phyloP scores from a whole-genome alignment of 306 rosid genomes.

The Cyamopsis tetragonoloba region DNA sequence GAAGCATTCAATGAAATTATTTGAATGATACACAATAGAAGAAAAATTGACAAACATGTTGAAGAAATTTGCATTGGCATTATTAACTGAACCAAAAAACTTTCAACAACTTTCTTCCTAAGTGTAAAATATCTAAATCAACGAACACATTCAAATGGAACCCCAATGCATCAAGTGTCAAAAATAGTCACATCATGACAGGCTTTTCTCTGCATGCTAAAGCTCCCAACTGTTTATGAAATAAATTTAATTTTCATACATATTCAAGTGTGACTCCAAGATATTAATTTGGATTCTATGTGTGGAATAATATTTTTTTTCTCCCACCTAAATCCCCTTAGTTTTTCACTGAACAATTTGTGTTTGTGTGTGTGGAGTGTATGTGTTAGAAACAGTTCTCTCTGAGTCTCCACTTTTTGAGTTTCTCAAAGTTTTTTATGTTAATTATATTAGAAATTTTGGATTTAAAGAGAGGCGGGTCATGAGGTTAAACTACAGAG shows the following conservation, averaged over 20 bases:
- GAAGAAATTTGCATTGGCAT: slow-evolving; percentile 5
- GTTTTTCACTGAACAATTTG: neutral
- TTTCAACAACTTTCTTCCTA: neutral
- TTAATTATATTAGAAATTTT: too few relatives aligned
- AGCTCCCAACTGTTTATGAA: too few relatives aligned
- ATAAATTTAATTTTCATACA: too few relatives aligned
- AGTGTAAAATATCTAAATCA: slow-evolving; percentile 9
- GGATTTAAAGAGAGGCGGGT: neutral
- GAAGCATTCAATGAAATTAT: neutral
- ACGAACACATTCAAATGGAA: slow-evolving; percentile 7
- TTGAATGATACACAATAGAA: neutral
- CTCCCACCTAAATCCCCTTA: neutral
- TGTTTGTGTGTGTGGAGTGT: neutral
- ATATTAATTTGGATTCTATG: too few relatives aligned
- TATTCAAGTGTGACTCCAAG: too few relatives aligned
- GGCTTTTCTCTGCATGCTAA: slow-evolving; percentile 17
- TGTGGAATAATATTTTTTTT: too few relatives aligned
- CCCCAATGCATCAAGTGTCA: slow-evolving; percentile 12
- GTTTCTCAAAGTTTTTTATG: neutral
- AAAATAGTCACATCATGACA: slow-evolving; percentile 10
- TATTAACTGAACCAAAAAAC: slow-evolving; percentile 1
- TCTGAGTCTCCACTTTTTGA: neutral
- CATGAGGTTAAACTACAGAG: too few relatives aligned
- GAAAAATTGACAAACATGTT: neutral
- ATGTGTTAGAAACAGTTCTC: neutral